Conservation (phyloP, 1,284 basidiomycete species). For the Lentinula novae-zelandiae region DNA sequence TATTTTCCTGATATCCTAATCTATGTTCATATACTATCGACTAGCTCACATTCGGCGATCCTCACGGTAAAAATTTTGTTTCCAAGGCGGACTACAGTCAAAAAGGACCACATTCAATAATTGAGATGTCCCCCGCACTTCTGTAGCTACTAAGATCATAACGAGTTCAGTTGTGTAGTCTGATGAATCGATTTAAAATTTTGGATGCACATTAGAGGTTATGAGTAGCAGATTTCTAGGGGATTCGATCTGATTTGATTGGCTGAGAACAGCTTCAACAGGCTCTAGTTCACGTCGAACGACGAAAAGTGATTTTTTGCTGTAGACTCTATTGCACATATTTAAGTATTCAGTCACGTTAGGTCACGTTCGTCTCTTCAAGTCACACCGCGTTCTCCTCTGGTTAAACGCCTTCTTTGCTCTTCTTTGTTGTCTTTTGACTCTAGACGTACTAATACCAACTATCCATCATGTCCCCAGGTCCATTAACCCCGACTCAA, state of each 20-base stretch:
- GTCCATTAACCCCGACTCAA: not conserved
- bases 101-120: conserved; percentile 65
- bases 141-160: conserved; percentile 35
- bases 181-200: not conserved
- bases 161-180: conserved; percentile 29
- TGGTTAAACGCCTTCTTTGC: not conserved
- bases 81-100: conserved; percentile 74
- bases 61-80: conserved; percentile 63
- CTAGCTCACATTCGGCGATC: conserved; percentile 60
- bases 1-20: not conserved
- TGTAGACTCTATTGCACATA: too few species aligned
- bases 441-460: not conserved
- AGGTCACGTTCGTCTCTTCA: not conserved
- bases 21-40: conserved; percentile 13
- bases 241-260: too few species aligned
- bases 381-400: not conserved
- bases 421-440: not conserved
- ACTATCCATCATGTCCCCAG: not conserved
- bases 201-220: not conserved
- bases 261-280: too few species aligned
- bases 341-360: not conserved
- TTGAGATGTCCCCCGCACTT: conserved; percentile 71
- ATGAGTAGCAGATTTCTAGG: too few species aligned
- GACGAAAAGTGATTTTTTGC: too few species aligned
- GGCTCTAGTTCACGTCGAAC: too few species aligned